Base-by-base conservation (phyloP, 805 yeast genomes). In the Hanseniaspora valbyensis region DNA sequence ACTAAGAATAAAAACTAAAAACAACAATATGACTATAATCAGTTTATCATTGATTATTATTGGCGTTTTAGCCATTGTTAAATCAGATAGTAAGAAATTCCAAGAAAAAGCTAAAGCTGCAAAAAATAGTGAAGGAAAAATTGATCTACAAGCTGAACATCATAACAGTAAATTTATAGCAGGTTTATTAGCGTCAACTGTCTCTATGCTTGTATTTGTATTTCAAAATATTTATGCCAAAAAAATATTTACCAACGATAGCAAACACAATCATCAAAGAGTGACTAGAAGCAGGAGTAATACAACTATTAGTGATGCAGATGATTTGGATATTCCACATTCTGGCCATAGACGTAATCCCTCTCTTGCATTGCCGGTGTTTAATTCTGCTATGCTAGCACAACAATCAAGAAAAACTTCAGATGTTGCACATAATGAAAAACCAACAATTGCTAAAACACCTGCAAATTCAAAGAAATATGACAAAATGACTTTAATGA, bases 191-290 rank as follows among this genome's bases (percentile, higher is more conserved):
- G 81, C 74, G 59, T 90, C 95, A 12, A 66, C 81, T 9, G 53
- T 77, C 28, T 78, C 92, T 4, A 75, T 89, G 44, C 62, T 83
- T 7, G 77, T 86, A 18, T 87, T 88, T 68, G 95, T 90, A 4
- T 76, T 80, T 2, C 95, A 87, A 60, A 87, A 87, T 61, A 83
- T 88, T 41, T 87, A 85, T 64, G 88, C 92, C 34, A 88, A 88
- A 66, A 81, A 78, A 55, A 78, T 88, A 36, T 75, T 87, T 54
- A 85, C 89, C 33, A 65, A 59, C 56, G 66, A 64, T 12, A 3
- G 29, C 4, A 32, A 42, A 13, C 49, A 60, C 57, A 14, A n/a
- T n/a, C n/a, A n/a, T n/a, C n/a, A 60, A 52, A 21, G 52, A 52
- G 4, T 5, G 1, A 30, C 33, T 9, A 14, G 29, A 41, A 13